Percentiles rank a stretch among this genome's conserved stretches.
Conservation (phyloP, 768 basidiomycete species). For the Panus rudis region DNA sequence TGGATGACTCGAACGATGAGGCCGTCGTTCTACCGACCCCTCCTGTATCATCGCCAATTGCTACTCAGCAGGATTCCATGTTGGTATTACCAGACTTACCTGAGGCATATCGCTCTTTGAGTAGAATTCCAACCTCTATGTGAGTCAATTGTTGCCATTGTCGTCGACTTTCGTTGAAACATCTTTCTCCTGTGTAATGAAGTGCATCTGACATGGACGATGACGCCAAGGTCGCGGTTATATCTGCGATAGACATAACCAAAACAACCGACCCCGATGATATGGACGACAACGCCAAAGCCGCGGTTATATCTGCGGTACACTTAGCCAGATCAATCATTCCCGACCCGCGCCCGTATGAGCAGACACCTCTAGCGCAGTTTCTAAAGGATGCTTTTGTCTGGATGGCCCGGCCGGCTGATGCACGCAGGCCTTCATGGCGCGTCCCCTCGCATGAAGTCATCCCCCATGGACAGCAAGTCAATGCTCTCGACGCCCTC, state of each 20-base stretch:
- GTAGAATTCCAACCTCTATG: no score
- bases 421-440: slow-evolving; percentile 22
- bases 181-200: not conserved
- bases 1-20: no score
- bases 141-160: no score
- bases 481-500: slow-evolving; percentile 40
- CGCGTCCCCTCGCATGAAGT: slow-evolving; percentile 18
- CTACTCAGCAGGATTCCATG: no score
- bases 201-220: not conserved
- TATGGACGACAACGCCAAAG: not conserved
- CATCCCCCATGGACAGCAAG: slow-evolving; percentile 26
- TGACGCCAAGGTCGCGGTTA: not conserved
- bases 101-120: no score
- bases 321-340: slow-evolving; percentile 10
- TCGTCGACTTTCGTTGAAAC: no score
- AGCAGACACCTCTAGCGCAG: slow-evolving; percentile 1
- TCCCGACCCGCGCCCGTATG: not conserved
- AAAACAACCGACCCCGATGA: not conserved
- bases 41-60: no score
- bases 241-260: not conserved
- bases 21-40: no score
- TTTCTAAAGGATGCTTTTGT: slow-evolving; percentile 17
- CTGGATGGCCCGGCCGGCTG: slow-evolving; percentile 12
- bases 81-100: no score
- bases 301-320: not conserved